Percentiles rank a stretch among this genome's conserved stretches.
These are phyloP conservation scores for Ramaria sp. DNA, from an alignment of 768 basidiomycete species.

Conservation along the genomic window DNA sequence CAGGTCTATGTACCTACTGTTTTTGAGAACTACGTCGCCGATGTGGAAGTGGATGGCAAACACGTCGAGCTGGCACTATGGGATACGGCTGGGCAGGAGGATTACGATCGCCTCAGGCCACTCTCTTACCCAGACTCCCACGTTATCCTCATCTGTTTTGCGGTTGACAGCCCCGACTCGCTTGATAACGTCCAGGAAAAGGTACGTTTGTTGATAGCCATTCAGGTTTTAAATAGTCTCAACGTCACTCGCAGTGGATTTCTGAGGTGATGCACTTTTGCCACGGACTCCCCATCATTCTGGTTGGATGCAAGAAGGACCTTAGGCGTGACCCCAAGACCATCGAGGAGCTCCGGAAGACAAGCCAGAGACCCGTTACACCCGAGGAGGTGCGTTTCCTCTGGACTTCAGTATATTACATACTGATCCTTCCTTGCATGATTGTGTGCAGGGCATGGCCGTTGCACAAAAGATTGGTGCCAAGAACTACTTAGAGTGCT, in stretches of 20 bases:
- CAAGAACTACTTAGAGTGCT: slow-evolving; percentile 95
- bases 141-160: slow-evolving; percentile 98
- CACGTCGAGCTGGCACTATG: slow-evolving; percentile 97
- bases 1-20: slow-evolving; percentile 99
- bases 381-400: slow-evolving; percentile 66
- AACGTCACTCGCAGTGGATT: slow-evolving; percentile 64
- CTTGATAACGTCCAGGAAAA: slow-evolving; percentile 99
- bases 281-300: slow-evolving; percentile 85
- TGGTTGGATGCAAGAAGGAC: slow-evolving; percentile 99
- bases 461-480: slow-evolving; percentile 96
- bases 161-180: slow-evolving; percentile 95
- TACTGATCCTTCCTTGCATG: not conserved
- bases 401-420: not conserved
- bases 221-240: slow-evolving; percentile 1
- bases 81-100: slow-evolving; percentile 99
- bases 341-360: slow-evolving; percentile 89
- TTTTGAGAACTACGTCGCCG: slow-evolving; percentile 99
- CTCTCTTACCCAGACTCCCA: slow-evolving; percentile 99
- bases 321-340: slow-evolving; percentile 87
- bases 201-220: slow-evolving; percentile 37
- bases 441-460: slow-evolving; percentile 63
- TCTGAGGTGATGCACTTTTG: slow-evolving; percentile 99
- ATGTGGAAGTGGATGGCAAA: slow-evolving; percentile 97
- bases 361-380: slow-evolving; percentile 88
- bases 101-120: slow-evolving; percentile 96